Base-by-base conservation (phyloP, 805 yeast species). In the Kluyveromyces lactis region DNA sequence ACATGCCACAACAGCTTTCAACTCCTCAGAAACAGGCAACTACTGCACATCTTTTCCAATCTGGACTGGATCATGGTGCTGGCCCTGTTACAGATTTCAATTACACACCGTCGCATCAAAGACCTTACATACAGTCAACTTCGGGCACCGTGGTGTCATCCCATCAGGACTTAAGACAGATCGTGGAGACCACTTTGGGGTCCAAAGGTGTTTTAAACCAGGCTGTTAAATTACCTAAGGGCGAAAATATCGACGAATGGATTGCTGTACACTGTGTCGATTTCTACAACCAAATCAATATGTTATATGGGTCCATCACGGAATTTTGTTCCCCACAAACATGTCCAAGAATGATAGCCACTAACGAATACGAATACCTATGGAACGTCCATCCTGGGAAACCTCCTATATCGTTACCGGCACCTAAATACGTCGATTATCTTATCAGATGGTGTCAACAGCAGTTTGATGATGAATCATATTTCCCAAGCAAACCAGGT, bases 321-420 rank as follows among this genome's bases (percentile, higher is more conserved):
- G 95, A 87, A 63, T 89, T 92, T 55, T 92, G 99, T 60, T 86
- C 97, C 0, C 97, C 97, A 2, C 62, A 67, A n/a, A 74, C 94
- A 2, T 92, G 99, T 59, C 97, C 98, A 2, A 68, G 92, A 42
- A 92, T 92, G 99, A 89, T 85, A 42, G 99, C 99, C 16, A 90
- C 97, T 0, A 92, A 82, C 45, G 97, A 89, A 65, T 90, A 87
- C 57, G 98, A 92, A 62, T 92, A 92, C 56, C 70, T 92, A 43
- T 92, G 99, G 99, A 95, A 90, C 58, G 95, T 89, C 52, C 71
- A 84, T 7, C 68, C 67, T 47, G 66, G 75, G 31, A 62, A 67
- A 42, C 77, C 81, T 44, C 97, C 98, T 0, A 76, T 85, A 7
- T 80, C 92, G 13, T 78, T 92, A 50, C 79, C 89, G 30, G 98